Evolutionary conservation across 495 filamentous ascomycete species (phyloP), one percentile per base, ranked within the genome.

Genomic region (Margaritispora aquatica): DNA sequence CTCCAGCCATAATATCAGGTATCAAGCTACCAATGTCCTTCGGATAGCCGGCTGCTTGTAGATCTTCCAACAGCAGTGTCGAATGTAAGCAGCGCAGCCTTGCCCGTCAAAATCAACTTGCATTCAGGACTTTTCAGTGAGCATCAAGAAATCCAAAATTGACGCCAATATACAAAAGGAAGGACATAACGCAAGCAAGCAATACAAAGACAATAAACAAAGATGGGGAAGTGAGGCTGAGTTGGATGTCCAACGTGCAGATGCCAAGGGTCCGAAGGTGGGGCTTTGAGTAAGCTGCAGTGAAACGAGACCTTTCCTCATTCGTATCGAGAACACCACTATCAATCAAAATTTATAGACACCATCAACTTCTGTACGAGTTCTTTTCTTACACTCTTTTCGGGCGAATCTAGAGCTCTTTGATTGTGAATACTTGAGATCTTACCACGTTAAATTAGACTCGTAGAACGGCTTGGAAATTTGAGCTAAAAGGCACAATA

Each of bases 271-370:
- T 34, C 29, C 29, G 19, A 44, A 3, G 38, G 11, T n/a, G n/a
- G 38, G 38, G 38, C 19, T n/a, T 3, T 44, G 11, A 17, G 19
- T 44, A 44, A 44, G 38, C 38, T 44, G 38, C 38, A 44, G 38
- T 7, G 38, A 3, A 44, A 3, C 8, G 10, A 44, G 2, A 17
- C 38, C 38, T 44, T 44, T 44, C 38, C 72, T 96, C 9, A 80
- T 86, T 47, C 84, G 88, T 10, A 84, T 97, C 53, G 95, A 97
- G 63, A 88, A 92, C 50, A 79, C 97, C 41, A 94, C 97, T 66
- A 85, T 96, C 70, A 83, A 92, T 38, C 95, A 97, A 57, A 74
- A 97, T 63, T n/a, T n/a, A n/a, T n/a, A n/a, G n/a, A 44, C 19
- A 9, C 38, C 4, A 8, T 8, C 17, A 44, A 10, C 15, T 44